Evolutionary conservation across 768 basidiomycete species (phyloP), one percentile per base, ranked within the genome.

Genomic region (Russula earlei): DNA sequence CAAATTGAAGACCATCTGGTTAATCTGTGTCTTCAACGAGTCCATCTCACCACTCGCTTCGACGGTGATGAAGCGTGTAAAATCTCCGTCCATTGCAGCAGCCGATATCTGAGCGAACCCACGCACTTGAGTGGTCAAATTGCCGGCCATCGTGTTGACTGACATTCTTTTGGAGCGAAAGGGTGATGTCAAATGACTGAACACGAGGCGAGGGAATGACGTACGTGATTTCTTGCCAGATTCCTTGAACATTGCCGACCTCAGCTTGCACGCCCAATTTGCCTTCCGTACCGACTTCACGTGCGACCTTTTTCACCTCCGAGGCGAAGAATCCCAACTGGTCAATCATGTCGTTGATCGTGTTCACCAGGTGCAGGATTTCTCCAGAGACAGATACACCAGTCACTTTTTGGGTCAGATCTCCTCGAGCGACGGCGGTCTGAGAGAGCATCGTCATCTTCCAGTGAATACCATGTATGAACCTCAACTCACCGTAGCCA

Each of bases 11-110:
- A 99, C 91, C 96, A 98, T 99, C 71, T 96, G 90, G 65, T 94
- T 94, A 75, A 95, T 94, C 72, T 95, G 95, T 1, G 92, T 96
- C 79, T 99, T 98, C 73, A 99, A 79, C 46, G 91, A 93, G 71
- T 98, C 94, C 96, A 98, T 98, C 71, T 99, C 96, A 49, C 96
- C 96, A 59, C 83, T 86, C 1, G 96, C 96, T 66, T 98, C 95
- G 66, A 99, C 96, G 25, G 96, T 98, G 75, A 99, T 97, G 78
- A 98, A 99, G 17, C 93, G 83, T 22, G 92, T 95, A 71, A 97
- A 97, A 71, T 98, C 96, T 58, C 96, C 95, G 65, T 97, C 96
- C 77, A 94, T 97, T 14, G 96, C 96, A 0, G 96, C 95, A 0
- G 94, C 95, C 1, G 91, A 94, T 64, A 98, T 98, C 70, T 98